Percentiles rank a stretch among this genome's conserved stretches.
Evolutionary conservation across 2,329 filamentous ascomycete species (phyloP).

Genomic region (Aspergillus sp.): DNA sequence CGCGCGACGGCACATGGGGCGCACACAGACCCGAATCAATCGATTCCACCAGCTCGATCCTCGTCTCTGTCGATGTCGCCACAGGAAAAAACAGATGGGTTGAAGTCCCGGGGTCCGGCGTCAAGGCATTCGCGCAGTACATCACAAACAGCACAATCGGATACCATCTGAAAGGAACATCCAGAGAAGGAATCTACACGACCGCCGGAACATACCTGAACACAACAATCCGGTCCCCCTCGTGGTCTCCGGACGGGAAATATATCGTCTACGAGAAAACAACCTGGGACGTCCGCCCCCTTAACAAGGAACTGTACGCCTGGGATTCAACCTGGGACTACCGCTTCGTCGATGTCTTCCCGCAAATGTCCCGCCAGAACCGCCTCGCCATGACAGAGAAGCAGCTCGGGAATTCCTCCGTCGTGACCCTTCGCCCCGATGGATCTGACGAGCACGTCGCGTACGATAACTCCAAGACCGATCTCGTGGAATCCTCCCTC

Average conservation of each 20-base stretch:
- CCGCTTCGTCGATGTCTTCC: conserved; percentile 46
- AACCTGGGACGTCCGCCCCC: conserved; percentile 31
- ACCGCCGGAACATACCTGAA: conserved; percentile 20
- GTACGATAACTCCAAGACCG: conserved; percentile 25
- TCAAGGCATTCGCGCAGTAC: conserved; percentile 36
- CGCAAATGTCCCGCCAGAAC: conserved; percentile 28
- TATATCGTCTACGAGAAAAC: conserved; percentile 25
- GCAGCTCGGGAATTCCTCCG: conserved; percentile 41
- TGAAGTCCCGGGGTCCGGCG: conserved; percentile 26
- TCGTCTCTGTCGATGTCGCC: conserved; percentile 40
- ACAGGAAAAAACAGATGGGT: conserved; percentile 36
- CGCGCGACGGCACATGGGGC: conserved; percentile 38
- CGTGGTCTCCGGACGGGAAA: conserved; percentile 37
- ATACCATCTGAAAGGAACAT: conserved; percentile 21
- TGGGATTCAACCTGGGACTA: conserved; percentile 46
- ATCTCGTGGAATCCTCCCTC: conserved; percentile 18
- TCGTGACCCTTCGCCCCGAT: conserved; percentile 33
- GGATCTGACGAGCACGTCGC: conserved; percentile 25
- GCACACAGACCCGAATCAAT: conserved; percentile 31
- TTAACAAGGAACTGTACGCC: conserved; percentile 39
- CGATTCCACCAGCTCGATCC: conserved; percentile 18
- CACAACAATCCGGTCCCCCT: conserved; percentile 17
- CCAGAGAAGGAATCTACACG: conserved; percentile 29
- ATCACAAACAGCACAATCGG: conserved; percentile 29
- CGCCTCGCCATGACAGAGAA: conserved; percentile 40